Percentiles rank a stretch among this genome's conserved stretches.
These are phyloP conservation scores for Epicoccum sorghinum DNA, from an alignment of 2,329 filamentous ascomycete species.

Conservation along the genomic window DNA sequence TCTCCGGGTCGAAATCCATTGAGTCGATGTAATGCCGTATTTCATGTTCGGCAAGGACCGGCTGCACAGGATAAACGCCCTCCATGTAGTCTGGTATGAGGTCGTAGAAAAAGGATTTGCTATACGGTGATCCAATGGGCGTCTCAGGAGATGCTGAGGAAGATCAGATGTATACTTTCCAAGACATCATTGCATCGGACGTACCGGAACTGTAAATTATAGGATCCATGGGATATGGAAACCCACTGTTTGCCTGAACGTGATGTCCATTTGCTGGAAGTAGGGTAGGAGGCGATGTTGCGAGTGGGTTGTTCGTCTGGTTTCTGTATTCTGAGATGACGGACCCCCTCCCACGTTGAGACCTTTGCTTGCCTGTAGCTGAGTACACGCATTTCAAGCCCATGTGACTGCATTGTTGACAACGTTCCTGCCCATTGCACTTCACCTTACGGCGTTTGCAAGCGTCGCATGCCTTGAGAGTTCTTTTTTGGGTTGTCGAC, in stretches of 20 bases:
- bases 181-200: conserved; percentile 4
- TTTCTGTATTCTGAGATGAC: conserved; percentile 52
- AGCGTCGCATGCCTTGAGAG: conserved; percentile 53
- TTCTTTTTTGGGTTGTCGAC: conserved; percentile 35
- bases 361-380: conserved; percentile 45
- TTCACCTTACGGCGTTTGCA: conserved; percentile 56
- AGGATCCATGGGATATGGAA: conserved; percentile 24
- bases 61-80: conserved; percentile 56
- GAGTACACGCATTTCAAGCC: conserved; percentile 56
- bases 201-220: conserved; percentile 27
- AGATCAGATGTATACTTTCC: not conserved
- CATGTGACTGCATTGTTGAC: conserved; percentile 49
- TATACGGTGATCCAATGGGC: conserved; percentile 25
- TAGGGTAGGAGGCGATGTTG: conserved; percentile 33
- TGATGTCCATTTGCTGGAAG: conserved; percentile 27
- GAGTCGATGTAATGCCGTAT: conserved; percentile 41
- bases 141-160: conserved; percentile 25
- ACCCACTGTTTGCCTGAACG: conserved; percentile 13
- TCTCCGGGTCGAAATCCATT: conserved; percentile 50
- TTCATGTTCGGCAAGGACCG: conserved; percentile 53
- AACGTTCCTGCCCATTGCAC: conserved; percentile 55
- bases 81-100: conserved; percentile 54
- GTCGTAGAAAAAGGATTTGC: conserved; percentile 48
- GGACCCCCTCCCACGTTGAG: conserved; percentile 47
- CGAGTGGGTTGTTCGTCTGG: conserved; percentile 28